These are phyloP conservation scores for Tothia fuscella DNA, from an alignment of 2,329 filamentous ascomycete genomes.

Conservation along the genomic window DNA sequence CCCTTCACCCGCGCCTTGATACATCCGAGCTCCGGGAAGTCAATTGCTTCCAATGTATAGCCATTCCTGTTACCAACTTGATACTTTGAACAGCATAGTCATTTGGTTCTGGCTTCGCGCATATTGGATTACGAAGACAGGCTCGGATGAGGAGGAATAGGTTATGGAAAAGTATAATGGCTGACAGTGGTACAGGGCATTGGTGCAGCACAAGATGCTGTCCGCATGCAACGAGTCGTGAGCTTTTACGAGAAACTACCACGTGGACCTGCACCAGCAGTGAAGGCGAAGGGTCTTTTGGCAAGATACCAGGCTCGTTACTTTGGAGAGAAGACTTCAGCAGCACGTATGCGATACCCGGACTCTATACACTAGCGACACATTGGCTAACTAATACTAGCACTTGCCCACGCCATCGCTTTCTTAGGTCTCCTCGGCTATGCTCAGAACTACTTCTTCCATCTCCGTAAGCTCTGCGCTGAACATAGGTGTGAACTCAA, in stretches of 20 bases:
- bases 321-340: constrained; percentile 89
- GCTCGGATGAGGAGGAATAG: too few species aligned
- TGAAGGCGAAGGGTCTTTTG: constrained; percentile 69
- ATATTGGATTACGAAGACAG: too few species aligned
- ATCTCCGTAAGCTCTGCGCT: constrained; percentile 66
- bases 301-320: constrained; percentile 77
- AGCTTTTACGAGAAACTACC: constrained; percentile 98
- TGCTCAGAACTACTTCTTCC: constrained; percentile 99
- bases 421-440: constrained; percentile 75
- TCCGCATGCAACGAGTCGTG: constrained; percentile 95
- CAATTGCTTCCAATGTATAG: too few species aligned
- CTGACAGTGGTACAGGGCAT: constrained; percentile 55
- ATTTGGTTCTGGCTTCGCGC: too few species aligned
- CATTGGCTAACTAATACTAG: constrained; percentile 37
- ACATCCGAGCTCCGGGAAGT: too few species aligned
- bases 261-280: constrained; percentile 75
- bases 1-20: too few species aligned
- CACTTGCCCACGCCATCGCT: constrained; percentile 76
- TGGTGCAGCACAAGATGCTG: constrained; percentile 86
- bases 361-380: neutral
- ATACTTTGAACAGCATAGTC: too few species aligned
- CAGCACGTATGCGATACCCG: constrained; percentile 58
- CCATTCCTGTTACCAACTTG: too few species aligned
- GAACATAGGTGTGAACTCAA: constrained; percentile 9
- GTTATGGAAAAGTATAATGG: too few species aligned